phyloP scores from a whole-genome alignment of 805 yeast genomes.

The Metschnikowia gelsemii region DNA sequence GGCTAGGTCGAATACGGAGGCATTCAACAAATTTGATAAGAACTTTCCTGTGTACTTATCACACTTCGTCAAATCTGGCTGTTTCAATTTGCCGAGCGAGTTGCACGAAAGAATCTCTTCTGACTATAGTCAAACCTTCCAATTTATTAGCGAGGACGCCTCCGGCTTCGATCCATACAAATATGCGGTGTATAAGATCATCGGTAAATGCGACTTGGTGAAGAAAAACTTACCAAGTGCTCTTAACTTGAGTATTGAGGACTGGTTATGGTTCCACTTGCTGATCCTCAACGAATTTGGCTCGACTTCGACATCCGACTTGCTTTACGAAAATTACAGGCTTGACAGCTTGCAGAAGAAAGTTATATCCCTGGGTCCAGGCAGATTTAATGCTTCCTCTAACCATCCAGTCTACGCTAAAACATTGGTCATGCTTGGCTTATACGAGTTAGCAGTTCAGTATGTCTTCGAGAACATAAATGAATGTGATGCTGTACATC shows the following conservation, averaged over 20 bases:
- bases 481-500: slow-evolving; percentile 86
- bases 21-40: slow-evolving; percentile 81
- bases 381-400: slow-evolving; percentile 63
- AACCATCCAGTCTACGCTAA: slow-evolving; percentile 73
- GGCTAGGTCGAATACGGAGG: slow-evolving; percentile 59
- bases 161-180: slow-evolving; percentile 76
- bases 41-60: slow-evolving; percentile 78
- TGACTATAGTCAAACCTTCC: slow-evolving; percentile 84
- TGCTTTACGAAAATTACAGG: slow-evolving; percentile 68
- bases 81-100: slow-evolving; percentile 60
- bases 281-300: slow-evolving; percentile 61
- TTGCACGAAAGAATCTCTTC: slow-evolving; percentile 66
- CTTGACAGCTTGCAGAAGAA: slow-evolving; percentile 71
- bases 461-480: slow-evolving; percentile 56
- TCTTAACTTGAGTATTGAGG: slow-evolving; percentile 78
- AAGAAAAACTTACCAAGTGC: slow-evolving; percentile 65
- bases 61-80: slow-evolving; percentile 56
- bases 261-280: slow-evolving; percentile 95
- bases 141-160: slow-evolving; percentile 54
- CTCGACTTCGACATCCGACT: slow-evolving; percentile 27
- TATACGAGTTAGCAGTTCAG: slow-evolving; percentile 77
- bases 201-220: slow-evolving; percentile 84
- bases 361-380: slow-evolving; percentile 69
- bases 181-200: slow-evolving; percentile 83
- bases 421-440: slow-evolving; percentile 69